Conservation (phyloP, 306 rosid species). For the Dalbergia cultrata region DNA sequence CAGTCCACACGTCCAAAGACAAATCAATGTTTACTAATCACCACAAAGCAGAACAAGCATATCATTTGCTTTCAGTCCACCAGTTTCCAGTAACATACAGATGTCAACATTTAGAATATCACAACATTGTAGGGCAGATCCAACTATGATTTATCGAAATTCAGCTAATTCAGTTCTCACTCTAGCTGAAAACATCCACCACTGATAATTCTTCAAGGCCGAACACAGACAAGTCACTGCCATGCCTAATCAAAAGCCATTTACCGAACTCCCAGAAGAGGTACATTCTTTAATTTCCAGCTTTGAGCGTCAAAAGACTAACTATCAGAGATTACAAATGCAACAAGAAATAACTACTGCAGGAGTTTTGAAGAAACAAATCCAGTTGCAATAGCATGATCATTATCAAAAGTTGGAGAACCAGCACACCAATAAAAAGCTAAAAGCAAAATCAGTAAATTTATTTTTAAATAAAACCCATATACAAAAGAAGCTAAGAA, state of each 20-base stretch:
- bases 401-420: background rate
- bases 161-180: background rate
- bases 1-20: background rate
- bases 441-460: background rate
- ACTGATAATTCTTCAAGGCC: background rate
- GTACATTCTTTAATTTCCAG: background rate
- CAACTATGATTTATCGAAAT: background rate
- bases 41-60: background rate
- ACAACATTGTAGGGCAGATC: background rate
- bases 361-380: background rate
- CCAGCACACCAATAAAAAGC: too few relatives aligned
- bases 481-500: background rate
- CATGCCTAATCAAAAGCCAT: background rate
- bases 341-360: conserved; percentile 5
- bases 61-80: background rate
- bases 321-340: background rate
- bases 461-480: background rate
- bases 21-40: background rate
- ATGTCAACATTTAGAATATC: conserved; percentile 5
- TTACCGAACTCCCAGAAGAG: background rate
- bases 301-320: background rate
- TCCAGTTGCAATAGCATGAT: background rate
- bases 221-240: background rate
- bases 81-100: background rate
- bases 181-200: background rate